Base-by-base conservation (phyloP, 73 alveolate species). In the Paramecium pentaurelia region DNA sequence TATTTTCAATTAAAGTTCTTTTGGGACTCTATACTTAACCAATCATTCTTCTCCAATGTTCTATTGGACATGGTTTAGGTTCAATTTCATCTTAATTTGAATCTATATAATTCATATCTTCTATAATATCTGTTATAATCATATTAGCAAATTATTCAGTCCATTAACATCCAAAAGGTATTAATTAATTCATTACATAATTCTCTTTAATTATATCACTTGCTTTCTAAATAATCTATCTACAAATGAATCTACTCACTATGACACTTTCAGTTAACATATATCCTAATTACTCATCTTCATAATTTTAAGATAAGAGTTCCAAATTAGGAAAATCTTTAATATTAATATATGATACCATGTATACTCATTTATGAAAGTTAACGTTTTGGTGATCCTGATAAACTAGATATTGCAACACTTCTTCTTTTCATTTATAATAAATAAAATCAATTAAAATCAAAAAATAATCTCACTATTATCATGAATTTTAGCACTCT, bases 21-120 rank as follows among this genome's bases (percentile, higher is more conserved):
- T 64, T 64, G 0, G 84, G 84, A 34, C 47, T 64, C 30, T 25
- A 64, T 2, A 64, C 47, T 9, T 64, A 64, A 12, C 84, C 84
- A 64, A 64, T 64, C 84, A 64, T 64, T 64, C 84, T 64, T 64
- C 84, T 64, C 84, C 84, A 64, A 64, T 64, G 84, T 64, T 64
- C 84, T 32, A 64, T 64, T 1, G 84, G 84, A 64, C 84, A 64
- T 64, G 84, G 84, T 27, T 64, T 32, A 3, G 84, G 84, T 64
- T 64, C 84, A 6, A 32, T 28, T 12, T 64, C 84, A 28, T 64
- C 84, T 12, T 64, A 4, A 28, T 64, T 64, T 9, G 27, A 64
- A 34, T 64, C 47, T 28, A 64, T 14, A 2, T 8, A 64, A 28
- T 64, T 64, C 12, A 6, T 11, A 27, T 64, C 84, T 10, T 64